Evolutionary conservation across 2,329 filamentous ascomycete genomes (phyloP), one percentile per base, ranked within the genome.

Genomic region (Botryosphaeria dothidea): DNA sequence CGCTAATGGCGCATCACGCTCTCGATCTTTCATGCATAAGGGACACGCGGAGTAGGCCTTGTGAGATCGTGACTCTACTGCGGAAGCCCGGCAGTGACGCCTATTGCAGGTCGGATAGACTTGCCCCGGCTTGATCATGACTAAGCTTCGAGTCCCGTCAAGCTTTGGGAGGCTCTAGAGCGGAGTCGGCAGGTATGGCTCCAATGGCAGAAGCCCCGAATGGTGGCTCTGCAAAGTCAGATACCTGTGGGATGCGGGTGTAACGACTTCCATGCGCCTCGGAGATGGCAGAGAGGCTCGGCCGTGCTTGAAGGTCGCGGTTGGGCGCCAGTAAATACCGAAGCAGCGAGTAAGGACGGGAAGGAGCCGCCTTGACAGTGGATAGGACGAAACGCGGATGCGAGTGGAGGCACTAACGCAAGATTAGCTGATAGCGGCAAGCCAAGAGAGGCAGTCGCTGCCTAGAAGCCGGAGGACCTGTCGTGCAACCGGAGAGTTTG

Each of bases 171-270:
- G 31, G 31, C 13, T 34, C 13, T 11, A 8, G 13, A 34, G n/a
- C n/a, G n/a, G n/a, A n/a, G n/a, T n/a, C n/a, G n/a, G n/a, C n/a
- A n/a, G n/a, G n/a, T n/a, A n/a, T n/a, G n/a, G n/a, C n/a, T n/a
- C n/a, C n/a, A n/a, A n/a, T n/a, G n/a, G n/a, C n/a, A n/a, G n/a
- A 57, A 43, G 54, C 54, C 36, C 54, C 54, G 38, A 57, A 23
- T 13, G 23, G 43, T 1, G 27, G 31, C 49, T 43, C 38, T 6
- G 19, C 21, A 21, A 41, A 23, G 11, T 23, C 11, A 11, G 31
- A 41, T 56, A 34, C 25, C 34, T 41, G 34, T 29, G 27, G 54
- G 23, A 29, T 57, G 56, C 56, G 25, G 56, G 27, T 60, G 56
- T 60, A 60, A 46, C 56, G 34, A 31, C 11, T n/a, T 60, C 15